These are phyloP conservation scores for Ceratocystis diversiconidia DNA, from an alignment of 2,329 filamentous ascomycete genomes.

Conservation along the genomic window DNA sequence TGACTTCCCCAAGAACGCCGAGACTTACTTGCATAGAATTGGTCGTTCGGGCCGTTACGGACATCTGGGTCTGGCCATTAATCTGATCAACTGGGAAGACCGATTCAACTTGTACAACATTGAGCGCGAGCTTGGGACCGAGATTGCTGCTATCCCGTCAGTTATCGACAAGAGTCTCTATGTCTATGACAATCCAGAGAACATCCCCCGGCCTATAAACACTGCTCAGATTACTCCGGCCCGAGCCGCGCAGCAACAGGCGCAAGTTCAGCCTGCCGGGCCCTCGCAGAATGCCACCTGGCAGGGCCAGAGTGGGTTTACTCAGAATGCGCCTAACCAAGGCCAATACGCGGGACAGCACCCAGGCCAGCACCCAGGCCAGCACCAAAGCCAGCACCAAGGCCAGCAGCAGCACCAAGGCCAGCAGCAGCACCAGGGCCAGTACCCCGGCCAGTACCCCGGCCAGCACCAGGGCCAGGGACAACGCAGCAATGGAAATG, in stretches of 20 bases:
- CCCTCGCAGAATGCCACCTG: conserved; percentile 15
- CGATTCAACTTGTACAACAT: conserved; percentile 98
- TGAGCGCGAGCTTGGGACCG: conserved; percentile 89
- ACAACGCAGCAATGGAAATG: neutral
- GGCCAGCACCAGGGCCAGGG: neutral
- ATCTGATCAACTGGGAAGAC: conserved; percentile 99
- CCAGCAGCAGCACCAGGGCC: neutral
- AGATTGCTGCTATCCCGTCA: conserved; percentile 90
- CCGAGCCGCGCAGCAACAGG: conserved; percentile 15
- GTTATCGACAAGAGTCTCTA: conserved; percentile 96
- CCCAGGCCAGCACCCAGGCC: conserved; percentile 3
- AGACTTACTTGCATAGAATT: conserved; percentile 96
- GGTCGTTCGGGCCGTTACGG: conserved; percentile 95
- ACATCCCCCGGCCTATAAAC: conserved; percentile 68
- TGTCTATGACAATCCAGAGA: conserved; percentile 93
- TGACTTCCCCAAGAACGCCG: conserved; percentile 97
- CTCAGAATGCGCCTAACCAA: neutral
- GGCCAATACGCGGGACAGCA: conserved; percentile 6
- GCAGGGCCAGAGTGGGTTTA: conserved; percentile 15
- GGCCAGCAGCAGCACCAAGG: neutral
- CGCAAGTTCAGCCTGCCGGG: conserved; percentile 12
- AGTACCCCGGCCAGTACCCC: too few relatives aligned
- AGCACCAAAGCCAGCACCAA: neutral
- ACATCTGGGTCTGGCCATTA: conserved; percentile 93
- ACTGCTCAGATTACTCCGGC: conserved; percentile 24